phyloP scores from a whole-genome alignment of 1,284 basidiomycete species.

The Pterula multifida region DNA sequence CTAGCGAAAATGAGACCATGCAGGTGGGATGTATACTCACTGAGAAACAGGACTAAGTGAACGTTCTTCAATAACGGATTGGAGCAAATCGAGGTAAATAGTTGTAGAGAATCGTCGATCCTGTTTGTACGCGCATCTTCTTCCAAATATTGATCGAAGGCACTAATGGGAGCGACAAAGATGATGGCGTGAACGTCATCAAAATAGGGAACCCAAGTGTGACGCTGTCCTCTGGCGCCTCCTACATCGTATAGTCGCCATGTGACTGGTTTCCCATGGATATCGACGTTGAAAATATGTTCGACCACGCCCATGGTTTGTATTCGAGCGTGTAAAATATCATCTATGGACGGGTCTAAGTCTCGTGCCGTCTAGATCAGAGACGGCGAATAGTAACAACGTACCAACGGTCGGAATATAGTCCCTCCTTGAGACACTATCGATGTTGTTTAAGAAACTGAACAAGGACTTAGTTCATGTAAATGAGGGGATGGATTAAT shows the following conservation, averaged over 20 bases:
- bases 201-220: conserved; percentile 52
- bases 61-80: conserved; percentile 66
- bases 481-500: conserved; percentile 9
- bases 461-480: conserved; percentile 9
- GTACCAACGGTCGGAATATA: conserved; percentile 66
- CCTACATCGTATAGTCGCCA: conserved; percentile 79
- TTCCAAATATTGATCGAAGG: conserved; percentile 80
- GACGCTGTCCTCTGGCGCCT: conserved; percentile 71
- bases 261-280: conserved; percentile 60
- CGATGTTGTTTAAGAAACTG: conserved; percentile 65
- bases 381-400: conserved; percentile 4
- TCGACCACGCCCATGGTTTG: conserved; percentile 3
- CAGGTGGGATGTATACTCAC: conserved; percentile 42
- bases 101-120: conserved; percentile 73
- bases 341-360: conserved; percentile 36
- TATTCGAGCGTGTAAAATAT: conserved; percentile 72
- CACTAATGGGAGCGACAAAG: conserved; percentile 77
- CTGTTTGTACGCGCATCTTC: conserved; percentile 73
- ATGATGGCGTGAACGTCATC: conserved; percentile 77
- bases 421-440: conserved; percentile 48
- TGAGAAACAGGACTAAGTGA: conserved; percentile 69
- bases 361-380: conserved; percentile 14
- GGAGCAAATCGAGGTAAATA: conserved; percentile 76
- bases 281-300: conserved; percentile 32
- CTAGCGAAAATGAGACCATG: too few species aligned